phyloP scores from a whole-genome alignment of 2,329 filamentous ascomycete genomes.

The Fusarium tjaetaba region DNA sequence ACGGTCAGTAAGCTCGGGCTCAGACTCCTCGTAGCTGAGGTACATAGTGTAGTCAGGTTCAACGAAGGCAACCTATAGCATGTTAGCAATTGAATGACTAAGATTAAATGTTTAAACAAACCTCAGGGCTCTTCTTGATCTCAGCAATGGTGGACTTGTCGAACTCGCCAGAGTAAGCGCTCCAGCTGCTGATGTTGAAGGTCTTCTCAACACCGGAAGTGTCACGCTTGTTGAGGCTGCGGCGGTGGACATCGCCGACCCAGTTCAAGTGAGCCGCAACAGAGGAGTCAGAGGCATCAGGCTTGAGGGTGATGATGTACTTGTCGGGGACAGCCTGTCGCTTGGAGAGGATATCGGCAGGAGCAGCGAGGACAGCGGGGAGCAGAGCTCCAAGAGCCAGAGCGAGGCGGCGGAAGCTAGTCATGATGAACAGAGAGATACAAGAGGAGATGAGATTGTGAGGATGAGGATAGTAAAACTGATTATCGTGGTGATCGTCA shows the following conservation, averaged over 20 bases:
- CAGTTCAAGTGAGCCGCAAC: constrained; percentile 60
- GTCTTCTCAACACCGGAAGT: constrained; percentile 47
- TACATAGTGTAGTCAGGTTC: constrained; percentile 39
- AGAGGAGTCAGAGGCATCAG: constrained; percentile 53
- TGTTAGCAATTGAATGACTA: background rate
- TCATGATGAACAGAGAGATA: constrained; percentile 35
- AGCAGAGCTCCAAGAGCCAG: constrained; percentile 48
- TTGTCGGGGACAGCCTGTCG: constrained; percentile 33
- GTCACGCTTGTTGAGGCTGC: constrained; percentile 61
- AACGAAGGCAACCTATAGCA: constrained; percentile 35
- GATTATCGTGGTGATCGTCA: background rate
- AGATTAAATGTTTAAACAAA: constrained; percentile 34
- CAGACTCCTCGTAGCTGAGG: constrained; percentile 25
- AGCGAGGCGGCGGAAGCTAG: constrained; percentile 46
- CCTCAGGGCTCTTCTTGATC: constrained; percentile 54
- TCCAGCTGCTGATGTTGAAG: constrained; percentile 44
- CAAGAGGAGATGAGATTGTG: constrained; percentile 7
- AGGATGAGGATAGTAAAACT: constrained; percentile 23
- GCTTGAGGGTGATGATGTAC: constrained; percentile 71
- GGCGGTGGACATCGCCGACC: constrained; percentile 61
- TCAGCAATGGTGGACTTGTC: constrained; percentile 52
- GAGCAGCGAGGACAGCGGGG: constrained; percentile 43
- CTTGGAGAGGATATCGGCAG: constrained; percentile 25
- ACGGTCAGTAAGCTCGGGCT: constrained; percentile 32
- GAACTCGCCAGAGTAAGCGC: constrained; percentile 57